Conservation (phyloP, 192 early-diverging fungal species). For the Tieghemiomyces parasiticus region DNA sequence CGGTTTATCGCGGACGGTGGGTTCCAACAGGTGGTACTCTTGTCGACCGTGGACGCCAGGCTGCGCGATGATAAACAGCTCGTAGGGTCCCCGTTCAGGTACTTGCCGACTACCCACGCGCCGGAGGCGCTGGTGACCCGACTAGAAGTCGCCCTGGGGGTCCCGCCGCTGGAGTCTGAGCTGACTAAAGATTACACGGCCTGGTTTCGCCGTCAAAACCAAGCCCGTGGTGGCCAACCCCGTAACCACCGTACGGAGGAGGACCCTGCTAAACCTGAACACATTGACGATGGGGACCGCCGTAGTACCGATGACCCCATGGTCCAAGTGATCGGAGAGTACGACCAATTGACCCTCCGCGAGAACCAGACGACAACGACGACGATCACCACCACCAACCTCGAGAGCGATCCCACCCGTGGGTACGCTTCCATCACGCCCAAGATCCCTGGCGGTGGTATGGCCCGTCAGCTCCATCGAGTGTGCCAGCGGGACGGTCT, state of each 20-base stretch:
- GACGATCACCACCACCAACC: conserved; percentile 13
- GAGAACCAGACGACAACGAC: no score
- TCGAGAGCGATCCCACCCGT: conserved; percentile 7
- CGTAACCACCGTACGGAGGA: not conserved
- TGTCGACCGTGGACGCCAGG: conserved; percentile 54
- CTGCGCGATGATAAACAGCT: conserved; percentile 45
- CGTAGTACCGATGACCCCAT: conserved; percentile 7
- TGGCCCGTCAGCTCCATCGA: conserved; percentile 35
- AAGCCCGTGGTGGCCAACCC: not conserved
- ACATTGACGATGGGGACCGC: not conserved
- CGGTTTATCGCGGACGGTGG: conserved; percentile 33
- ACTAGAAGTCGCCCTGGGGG: conserved; percentile 15
- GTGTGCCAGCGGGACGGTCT: conserved; percentile 24
- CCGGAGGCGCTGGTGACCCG: conserved; percentile 20
- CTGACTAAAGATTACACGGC: conserved; percentile 16
- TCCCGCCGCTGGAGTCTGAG: conserved; percentile 19
- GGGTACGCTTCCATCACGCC: conserved; percentile 17
- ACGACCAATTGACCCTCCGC: no score
- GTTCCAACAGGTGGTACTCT: conserved; percentile 39
- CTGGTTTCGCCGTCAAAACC: conserved; percentile 1
- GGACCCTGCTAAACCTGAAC: not conserved
- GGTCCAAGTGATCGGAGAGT: no score
- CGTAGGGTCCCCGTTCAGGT: conserved; percentile 26
- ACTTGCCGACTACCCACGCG: conserved; percentile 29
- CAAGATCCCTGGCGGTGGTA: conserved; percentile 38